Conservation (phyloP, 2,329 filamentous ascomycete species). For the Fusarium sambucinum region DNA sequence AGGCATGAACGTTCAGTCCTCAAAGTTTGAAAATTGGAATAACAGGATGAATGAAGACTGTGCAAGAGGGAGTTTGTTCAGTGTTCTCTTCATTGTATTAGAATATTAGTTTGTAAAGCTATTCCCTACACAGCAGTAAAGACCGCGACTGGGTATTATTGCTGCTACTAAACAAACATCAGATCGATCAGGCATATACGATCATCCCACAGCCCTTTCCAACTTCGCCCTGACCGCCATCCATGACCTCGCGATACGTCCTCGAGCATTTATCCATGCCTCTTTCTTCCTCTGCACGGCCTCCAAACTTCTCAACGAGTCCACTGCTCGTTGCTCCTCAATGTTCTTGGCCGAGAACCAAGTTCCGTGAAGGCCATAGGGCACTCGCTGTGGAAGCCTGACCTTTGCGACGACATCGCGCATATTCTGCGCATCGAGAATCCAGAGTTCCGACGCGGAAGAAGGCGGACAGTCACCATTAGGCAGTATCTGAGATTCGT, state of each 20-base stretch:
- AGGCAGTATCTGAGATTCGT: slow-evolving; percentile 72
- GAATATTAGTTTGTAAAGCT: neutral
- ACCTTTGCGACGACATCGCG: slow-evolving; percentile 68
- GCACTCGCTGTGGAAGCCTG: slow-evolving; percentile 72
- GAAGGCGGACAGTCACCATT: slow-evolving; percentile 58
- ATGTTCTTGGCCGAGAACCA: slow-evolving; percentile 71
- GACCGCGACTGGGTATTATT: slow-evolving; percentile 6
- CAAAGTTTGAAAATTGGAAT: no score
- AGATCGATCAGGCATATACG: rapidly evolving
- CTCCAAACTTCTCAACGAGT: slow-evolving; percentile 13
- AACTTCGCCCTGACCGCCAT: neutral
- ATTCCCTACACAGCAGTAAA: neutral
- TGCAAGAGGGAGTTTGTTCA: neutral
- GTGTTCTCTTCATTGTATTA: neutral
- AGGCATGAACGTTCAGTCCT: no score
- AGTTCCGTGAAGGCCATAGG: slow-evolving; percentile 75
- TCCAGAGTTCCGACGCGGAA: slow-evolving; percentile 73
- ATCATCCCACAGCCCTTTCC: slow-evolving; percentile 14
- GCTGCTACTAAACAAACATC: no score
- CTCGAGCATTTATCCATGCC: neutral
- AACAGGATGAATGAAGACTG: neutral
- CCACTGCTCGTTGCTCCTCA: slow-evolving; percentile 56
- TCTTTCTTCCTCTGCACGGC: slow-evolving; percentile 11
- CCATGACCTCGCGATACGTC: neutral
- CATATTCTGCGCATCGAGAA: slow-evolving; percentile 75